Evolutionary conservation across 139 green algal species (phyloP).

Genomic region (Chlorella sorokiniana): DNA sequence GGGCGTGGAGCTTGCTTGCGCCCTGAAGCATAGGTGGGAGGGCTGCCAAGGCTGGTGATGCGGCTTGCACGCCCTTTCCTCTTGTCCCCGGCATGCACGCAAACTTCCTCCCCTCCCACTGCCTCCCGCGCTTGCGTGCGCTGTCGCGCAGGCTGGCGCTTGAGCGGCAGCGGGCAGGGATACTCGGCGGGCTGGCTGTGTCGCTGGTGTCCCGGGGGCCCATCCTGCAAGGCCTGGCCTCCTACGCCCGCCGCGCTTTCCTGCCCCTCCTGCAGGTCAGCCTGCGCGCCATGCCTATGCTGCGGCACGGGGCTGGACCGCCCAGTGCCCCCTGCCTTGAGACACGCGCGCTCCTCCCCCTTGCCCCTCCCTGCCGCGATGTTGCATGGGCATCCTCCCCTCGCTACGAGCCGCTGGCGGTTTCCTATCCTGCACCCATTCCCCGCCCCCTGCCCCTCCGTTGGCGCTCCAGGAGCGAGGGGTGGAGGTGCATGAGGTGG

Average conservation of each 20-base stretch:
- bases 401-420: not conserved
- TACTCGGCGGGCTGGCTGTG: not conserved
- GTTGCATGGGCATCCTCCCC: no score
- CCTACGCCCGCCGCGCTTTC: conserved; percentile 46
- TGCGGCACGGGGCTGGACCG: not conserved
- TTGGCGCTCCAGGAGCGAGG: conserved; percentile 41
- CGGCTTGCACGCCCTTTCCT: not conserved
- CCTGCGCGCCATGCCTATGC: no score
- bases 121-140: not conserved
- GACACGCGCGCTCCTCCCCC: not conserved
- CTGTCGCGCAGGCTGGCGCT: conserved; percentile 2
- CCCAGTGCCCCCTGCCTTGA: not conserved
- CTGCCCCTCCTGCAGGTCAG: conserved; percentile 44
- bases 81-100: not conserved
- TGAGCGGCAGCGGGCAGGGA: conserved; percentile 27
- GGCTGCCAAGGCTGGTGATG: no score
- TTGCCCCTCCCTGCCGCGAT: no score
- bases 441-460: not conserved
- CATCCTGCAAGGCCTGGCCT: conserved; percentile 52
- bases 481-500: conserved; percentile 42
- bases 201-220: conserved; percentile 48
- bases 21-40: conserved; percentile 63
- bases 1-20: conserved; percentile 88
- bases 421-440: not conserved
- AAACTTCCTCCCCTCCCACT: not conserved